Conservation (phyloP, 1,139 yeast species). For the Suhomyces ambrosiae region DNA sequence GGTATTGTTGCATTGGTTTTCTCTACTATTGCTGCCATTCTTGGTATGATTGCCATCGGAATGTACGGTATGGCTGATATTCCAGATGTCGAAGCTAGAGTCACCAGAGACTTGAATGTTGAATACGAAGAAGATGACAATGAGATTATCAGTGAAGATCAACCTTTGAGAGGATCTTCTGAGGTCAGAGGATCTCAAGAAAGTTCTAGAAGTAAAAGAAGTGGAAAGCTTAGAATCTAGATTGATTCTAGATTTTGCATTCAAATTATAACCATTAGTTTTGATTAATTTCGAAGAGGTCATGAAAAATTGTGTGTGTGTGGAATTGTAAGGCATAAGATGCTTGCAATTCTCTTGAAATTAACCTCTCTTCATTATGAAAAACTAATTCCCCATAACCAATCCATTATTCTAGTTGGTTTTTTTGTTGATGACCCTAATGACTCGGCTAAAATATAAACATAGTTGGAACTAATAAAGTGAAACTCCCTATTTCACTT, state of each 20-base stretch:
- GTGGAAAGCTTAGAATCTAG: slow-evolving; percentile 7
- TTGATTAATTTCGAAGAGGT: slow-evolving; percentile 6
- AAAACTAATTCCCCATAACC: slow-evolving; percentile 3
- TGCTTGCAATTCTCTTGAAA: slow-evolving; percentile 12
- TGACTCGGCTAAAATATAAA: slow-evolving; percentile 11
- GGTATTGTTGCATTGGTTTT: slow-evolving; percentile 88
- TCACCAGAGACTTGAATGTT: slow-evolving; percentile 50
- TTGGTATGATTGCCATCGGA: slow-evolving; percentile 76
- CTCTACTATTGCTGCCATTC: slow-evolving; percentile 74
- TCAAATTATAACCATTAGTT: background rate
- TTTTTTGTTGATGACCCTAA: slow-evolving; percentile 10
- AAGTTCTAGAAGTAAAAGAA: slow-evolving; percentile 7
- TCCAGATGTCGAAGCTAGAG: slow-evolving; percentile 56
- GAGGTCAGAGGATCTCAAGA: slow-evolving; percentile 7
- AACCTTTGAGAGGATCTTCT: slow-evolving; percentile 9
- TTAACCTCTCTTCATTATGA: slow-evolving; percentile 8
- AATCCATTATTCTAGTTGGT: slow-evolving; percentile 6
- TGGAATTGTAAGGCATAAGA: slow-evolving; percentile 14
- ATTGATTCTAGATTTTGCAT: background rate
- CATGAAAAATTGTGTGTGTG: slow-evolving; percentile 21
- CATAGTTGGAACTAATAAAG: background rate
- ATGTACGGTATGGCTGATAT: slow-evolving; percentile 80
- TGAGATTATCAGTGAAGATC: slow-evolving; percentile 5
- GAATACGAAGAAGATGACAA: slow-evolving; percentile 28
- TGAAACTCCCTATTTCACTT: slow-evolving; percentile 6